Percentiles rank a stretch among this genome's conserved stretches.
Conservation (phyloP, 2,329 filamentous ascomycete species). For the Geosmithia flava region DNA sequence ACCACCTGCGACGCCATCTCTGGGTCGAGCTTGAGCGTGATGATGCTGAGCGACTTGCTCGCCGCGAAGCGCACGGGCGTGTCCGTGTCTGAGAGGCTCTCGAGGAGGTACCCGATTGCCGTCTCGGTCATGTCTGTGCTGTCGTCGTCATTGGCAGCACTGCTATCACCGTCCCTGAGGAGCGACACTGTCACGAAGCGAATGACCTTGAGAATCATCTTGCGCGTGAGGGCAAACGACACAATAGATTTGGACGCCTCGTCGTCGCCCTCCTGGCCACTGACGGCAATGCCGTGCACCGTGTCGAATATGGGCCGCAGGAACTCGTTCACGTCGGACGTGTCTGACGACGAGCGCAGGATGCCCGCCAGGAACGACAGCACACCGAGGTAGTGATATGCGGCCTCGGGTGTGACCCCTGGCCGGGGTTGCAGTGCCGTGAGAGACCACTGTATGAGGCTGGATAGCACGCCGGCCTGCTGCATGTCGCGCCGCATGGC, state of each 20-base stretch:
- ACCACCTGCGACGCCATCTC: slow-evolving; percentile 81
- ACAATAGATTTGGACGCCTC: slow-evolving; percentile 39
- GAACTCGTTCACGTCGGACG: slow-evolving; percentile 59
- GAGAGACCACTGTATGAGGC: slow-evolving; percentile 61
- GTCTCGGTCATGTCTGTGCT: slow-evolving; percentile 57
- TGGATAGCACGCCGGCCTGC: slow-evolving; percentile 53
- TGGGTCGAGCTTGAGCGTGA: slow-evolving; percentile 66
- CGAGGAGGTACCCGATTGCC: slow-evolving; percentile 70
- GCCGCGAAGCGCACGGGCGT: slow-evolving; percentile 83
- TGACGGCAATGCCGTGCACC: slow-evolving; percentile 45
- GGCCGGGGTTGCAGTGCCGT: slow-evolving; percentile 37
- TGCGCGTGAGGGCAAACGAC: slow-evolving; percentile 68
- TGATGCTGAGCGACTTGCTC: slow-evolving; percentile 82
- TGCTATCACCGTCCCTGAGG: slow-evolving; percentile 36
- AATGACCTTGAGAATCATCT: slow-evolving; percentile 74
- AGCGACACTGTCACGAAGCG: slow-evolving; percentile 60
- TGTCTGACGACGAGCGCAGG: slow-evolving; percentile 55
- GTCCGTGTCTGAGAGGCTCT: slow-evolving; percentile 71
- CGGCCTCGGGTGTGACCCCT: slow-evolving; percentile 25
- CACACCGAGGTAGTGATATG: slow-evolving; percentile 68
- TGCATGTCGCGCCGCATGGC: slow-evolving; percentile 86
- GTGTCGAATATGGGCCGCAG: slow-evolving; percentile 53
- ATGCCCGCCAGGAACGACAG: slow-evolving; percentile 71
- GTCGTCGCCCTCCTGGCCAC: slow-evolving; percentile 18
- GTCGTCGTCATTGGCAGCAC: slow-evolving; percentile 14